These are phyloP conservation scores for Cicer yamashitae DNA, from an alignment of 306 rosid species.

Conservation along the genomic window DNA sequence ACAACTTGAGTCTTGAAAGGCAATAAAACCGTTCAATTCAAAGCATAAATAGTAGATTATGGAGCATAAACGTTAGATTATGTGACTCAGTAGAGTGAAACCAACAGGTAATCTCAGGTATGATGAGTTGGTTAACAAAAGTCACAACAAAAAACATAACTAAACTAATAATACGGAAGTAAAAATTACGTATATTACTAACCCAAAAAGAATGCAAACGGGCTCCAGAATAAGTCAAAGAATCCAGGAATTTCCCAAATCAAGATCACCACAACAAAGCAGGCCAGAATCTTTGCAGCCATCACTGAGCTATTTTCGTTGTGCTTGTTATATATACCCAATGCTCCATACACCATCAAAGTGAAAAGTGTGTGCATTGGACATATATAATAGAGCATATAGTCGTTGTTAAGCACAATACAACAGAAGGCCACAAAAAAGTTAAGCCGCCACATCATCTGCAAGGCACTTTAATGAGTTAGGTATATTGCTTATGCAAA, in stretches of 20 bases:
- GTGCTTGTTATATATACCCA: slow-evolving; percentile 86
- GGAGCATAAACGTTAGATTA: slow-evolving; percentile 27
- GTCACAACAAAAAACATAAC: slow-evolving; percentile 17
- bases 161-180: slow-evolving; percentile 37
- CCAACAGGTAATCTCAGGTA: slow-evolving; percentile 35
- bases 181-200: slow-evolving; percentile 45
- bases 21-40: slow-evolving; percentile 31
- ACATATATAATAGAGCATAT: slow-evolving; percentile 93
- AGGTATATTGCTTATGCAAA: slow-evolving; percentile 5
- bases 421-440: slow-evolving; percentile 92
- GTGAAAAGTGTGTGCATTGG: slow-evolving; percentile 99
- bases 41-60: slow-evolving; percentile 25
- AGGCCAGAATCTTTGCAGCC: slow-evolving; percentile 75
- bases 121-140: slow-evolving; percentile 35
- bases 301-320: slow-evolving; percentile 86
- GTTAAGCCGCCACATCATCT: slow-evolving; percentile 99
- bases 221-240: slow-evolving; percentile 79
- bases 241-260: slow-evolving; percentile 98
- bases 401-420: slow-evolving; percentile 90
- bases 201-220: slow-evolving; percentile 82
- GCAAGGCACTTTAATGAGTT: slow-evolving; percentile 48
- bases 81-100: slow-evolving; percentile 21
- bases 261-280: slow-evolving; percentile 92
- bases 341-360: slow-evolving; percentile 98
- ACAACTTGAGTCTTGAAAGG: slow-evolving; percentile 30